Conservation (phyloP, 495 filamentous ascomycete species). For the Aspergillus indologenus region DNA sequence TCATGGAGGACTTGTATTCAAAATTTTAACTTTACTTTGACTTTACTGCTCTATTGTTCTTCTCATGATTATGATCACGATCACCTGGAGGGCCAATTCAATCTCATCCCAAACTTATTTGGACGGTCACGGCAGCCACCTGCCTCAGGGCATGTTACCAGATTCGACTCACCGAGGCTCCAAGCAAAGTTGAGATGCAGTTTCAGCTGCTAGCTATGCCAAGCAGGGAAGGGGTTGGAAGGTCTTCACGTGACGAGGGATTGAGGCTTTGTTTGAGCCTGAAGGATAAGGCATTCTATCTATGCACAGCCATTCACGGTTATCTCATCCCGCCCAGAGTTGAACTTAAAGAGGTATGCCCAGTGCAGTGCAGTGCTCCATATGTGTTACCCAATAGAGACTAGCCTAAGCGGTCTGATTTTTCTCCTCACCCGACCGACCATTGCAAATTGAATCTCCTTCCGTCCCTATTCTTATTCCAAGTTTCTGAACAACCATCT, state of each 20-base stretch:
- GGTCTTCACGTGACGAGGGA: no score
- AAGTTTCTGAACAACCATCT: slow-evolving; percentile 6
- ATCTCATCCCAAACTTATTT: no score
- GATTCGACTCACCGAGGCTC: slow-evolving; percentile 8
- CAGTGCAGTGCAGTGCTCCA: background rate
- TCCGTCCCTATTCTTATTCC: slow-evolving; percentile 16
- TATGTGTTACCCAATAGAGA: slow-evolving; percentile 13
- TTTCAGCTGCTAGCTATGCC: background rate
- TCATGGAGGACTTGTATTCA: no score
- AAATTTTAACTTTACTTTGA: no score
- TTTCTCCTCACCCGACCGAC: slow-evolving; percentile 25
- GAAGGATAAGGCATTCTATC: background rate
- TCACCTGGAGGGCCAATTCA: no score
- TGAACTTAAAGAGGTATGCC: no score
- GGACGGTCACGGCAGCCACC: no score
- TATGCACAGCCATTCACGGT: no score
- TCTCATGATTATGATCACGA: no score
- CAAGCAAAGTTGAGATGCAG: background rate
- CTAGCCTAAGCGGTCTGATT: slow-evolving; percentile 18
- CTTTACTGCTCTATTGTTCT: no score
- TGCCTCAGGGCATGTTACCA: no score
- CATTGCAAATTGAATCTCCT: slow-evolving; percentile 14
- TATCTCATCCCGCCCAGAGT: no score
- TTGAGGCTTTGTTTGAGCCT: background rate
- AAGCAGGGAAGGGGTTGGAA: background rate